These are phyloP conservation scores for Candida hispaniensis DNA, from an alignment of 805 yeast species.

Conservation along the genomic window DNA sequence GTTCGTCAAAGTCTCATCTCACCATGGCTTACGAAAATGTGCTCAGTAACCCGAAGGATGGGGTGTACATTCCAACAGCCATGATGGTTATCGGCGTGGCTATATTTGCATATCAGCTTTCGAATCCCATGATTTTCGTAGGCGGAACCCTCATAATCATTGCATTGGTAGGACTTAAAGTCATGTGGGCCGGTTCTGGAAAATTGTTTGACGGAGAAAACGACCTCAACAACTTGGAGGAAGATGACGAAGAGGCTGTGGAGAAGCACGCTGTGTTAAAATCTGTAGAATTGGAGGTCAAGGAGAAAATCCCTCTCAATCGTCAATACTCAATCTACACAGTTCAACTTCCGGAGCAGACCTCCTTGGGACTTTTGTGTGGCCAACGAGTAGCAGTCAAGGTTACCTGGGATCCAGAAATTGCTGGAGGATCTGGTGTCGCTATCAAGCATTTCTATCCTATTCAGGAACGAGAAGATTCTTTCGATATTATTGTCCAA, in stretches of 20 bases:
- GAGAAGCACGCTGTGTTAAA: constrained; percentile 7
- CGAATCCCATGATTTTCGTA: constrained; percentile 8
- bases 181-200: constrained; percentile 7
- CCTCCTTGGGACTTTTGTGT: constrained; percentile 2
- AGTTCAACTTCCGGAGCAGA: constrained; percentile 4
- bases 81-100: constrained; percentile 10
- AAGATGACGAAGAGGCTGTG: constrained; percentile 5
- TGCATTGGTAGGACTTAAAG: constrained; percentile 13
- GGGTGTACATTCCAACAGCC: constrained; percentile 15
- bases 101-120: constrained; percentile 7
- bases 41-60: constrained; percentile 9
- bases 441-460: constrained; percentile 15
- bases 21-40: constrained; percentile 9
- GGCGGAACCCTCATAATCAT: constrained; percentile 10
- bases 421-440: constrained; percentile 10
- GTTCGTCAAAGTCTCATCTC: constrained; percentile 1
- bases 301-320: constrained; percentile 8
- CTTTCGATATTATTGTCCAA: constrained; percentile 10
- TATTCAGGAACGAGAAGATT: constrained; percentile 10
- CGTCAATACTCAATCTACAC: constrained; percentile 12
- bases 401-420: constrained; percentile 9
- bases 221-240: constrained; percentile 12
- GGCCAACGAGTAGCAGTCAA: constrained; percentile 10
- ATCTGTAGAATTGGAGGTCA: constrained; percentile 5
- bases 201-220: constrained; percentile 9